phyloP scores from a whole-genome alignment of 2,329 filamentous ascomycete species.

The Pseudogymnoascus sp. region DNA sequence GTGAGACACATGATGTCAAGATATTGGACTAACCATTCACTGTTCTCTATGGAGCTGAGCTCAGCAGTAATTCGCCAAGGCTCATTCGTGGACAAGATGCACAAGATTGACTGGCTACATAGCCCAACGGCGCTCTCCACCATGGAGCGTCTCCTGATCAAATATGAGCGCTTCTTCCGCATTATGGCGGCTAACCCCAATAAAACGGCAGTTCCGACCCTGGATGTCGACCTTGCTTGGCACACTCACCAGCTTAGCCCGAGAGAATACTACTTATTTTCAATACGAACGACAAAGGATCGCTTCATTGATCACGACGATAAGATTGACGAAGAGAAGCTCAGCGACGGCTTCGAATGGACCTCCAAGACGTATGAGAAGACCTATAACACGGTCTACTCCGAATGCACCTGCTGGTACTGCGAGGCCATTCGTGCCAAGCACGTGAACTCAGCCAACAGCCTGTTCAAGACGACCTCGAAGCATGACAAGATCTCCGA shows the following conservation, averaged over 20 bases:
- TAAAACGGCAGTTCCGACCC: conserved; percentile 56
- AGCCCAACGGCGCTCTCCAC: conserved; percentile 57
- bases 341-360: conserved; percentile 62
- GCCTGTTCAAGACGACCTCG: conserved; percentile 37
- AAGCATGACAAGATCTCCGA: conserved; percentile 41
- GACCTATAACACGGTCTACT: conserved; percentile 58
- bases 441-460: conserved; percentile 41
- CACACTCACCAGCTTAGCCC: conserved; percentile 74
- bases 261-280: conserved; percentile 53
- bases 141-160: conserved; percentile 55
- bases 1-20: conserved; percentile 61
- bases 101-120: conserved; percentile 69
- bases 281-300: conserved; percentile 33
- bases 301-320: conserved; percentile 77
- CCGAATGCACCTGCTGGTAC: conserved; percentile 76
- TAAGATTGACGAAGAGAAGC: conserved; percentile 63
- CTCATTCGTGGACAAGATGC: conserved; percentile 66
- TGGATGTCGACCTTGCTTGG: conserved; percentile 71
- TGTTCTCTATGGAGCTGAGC: conserved; percentile 57
- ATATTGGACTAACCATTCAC: conserved; percentile 62
- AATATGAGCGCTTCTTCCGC: conserved; percentile 56
- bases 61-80: conserved; percentile 61
- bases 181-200: conserved; percentile 46
- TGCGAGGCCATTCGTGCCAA: conserved; percentile 62
- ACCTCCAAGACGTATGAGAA: conserved; percentile 65